phyloP scores from a whole-genome alignment of 2,329 filamentous ascomycete genomes.

The Alternaria novae-zelandiae region DNA sequence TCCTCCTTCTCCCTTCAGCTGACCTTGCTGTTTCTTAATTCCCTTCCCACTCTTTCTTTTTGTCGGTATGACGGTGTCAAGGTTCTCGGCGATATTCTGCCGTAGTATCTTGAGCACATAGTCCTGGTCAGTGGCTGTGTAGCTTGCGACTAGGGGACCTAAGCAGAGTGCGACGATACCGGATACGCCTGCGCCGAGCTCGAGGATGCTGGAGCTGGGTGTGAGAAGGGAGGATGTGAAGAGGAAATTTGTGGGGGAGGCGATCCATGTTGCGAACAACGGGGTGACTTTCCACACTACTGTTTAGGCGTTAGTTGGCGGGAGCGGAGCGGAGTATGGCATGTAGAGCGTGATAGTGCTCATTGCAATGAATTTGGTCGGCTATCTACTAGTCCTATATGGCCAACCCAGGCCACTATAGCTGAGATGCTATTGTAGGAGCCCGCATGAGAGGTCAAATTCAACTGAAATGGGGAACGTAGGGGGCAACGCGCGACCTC shows the following conservation, averaged over 20 bases:
- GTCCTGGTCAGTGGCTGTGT: conserved; percentile 84
- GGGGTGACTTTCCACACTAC: conserved; percentile 94
- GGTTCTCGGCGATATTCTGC: conserved; percentile 75
- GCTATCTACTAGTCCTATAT: not conserved
- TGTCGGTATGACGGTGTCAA: conserved; percentile 15
- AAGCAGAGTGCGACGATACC: conserved; percentile 77
- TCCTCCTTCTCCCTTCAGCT: not conserved
- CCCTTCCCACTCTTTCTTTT: conserved; percentile 12
- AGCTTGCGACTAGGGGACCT: conserved; percentile 65
- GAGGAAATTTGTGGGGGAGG: conserved; percentile 67
- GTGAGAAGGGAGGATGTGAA: conserved; percentile 62
- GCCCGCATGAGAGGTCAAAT: conserved; percentile 31
- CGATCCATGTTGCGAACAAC: conserved; percentile 80
- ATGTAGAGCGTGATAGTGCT: not conserved
- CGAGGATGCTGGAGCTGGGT: conserved; percentile 67
- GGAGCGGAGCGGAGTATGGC: not conserved
- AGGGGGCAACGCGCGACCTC: conserved; percentile 8
- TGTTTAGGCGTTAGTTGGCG: conserved; percentile 37
- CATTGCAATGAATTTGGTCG: not conserved
- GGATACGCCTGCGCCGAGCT: conserved; percentile 88
- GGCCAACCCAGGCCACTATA: not conserved
- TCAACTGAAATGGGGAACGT: conserved; percentile 18
- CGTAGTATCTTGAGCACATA: conserved; percentile 82
- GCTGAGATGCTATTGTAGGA: not conserved
- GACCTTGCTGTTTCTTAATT: conserved; percentile 32